Conservation (phyloP, 768 basidiomycete genomes). For the Boletus rubropictus region DNA sequence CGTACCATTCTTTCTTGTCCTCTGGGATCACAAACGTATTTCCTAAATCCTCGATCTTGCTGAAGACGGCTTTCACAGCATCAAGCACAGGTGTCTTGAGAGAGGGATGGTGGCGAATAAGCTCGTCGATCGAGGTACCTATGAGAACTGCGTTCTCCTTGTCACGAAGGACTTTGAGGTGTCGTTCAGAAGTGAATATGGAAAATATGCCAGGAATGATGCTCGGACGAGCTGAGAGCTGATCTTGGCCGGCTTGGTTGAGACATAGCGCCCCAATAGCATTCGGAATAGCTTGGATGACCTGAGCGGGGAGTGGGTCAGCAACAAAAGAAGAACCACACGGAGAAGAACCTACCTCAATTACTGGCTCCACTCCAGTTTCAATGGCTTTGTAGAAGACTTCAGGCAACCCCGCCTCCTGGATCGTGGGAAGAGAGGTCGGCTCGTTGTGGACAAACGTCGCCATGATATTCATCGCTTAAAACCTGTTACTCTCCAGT, state of each 20-base stretch:
- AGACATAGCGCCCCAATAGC: conserved; percentile 95
- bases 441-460: conserved; percentile 99
- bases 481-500: conserved; percentile 7
- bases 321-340: neutral
- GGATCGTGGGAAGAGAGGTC: conserved; percentile 85
- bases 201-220: conserved; percentile 83
- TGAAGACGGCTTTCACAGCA: conserved; percentile 63
- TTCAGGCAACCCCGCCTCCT: conserved; percentile 87
- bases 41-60: conserved; percentile 71
- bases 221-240: conserved; percentile 67
- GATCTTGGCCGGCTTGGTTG: conserved; percentile 82
- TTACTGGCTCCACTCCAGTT: conserved; percentile 74
- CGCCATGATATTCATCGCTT: conserved; percentile 88
- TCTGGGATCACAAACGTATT: conserved; percentile 49
- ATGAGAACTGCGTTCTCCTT: conserved; percentile 89
- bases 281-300: conserved; percentile 88
- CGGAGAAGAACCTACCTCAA: conserved; percentile 56
- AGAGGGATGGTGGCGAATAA: conserved; percentile 91
- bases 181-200: conserved; percentile 79
- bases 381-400: conserved; percentile 85
- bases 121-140: conserved; percentile 88
- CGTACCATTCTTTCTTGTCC: conserved; percentile 64
- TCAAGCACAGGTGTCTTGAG: conserved; percentile 78
- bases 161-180: conserved; percentile 80
- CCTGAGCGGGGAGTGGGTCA: conserved; percentile 39